A percentile compares a stretch with the other conserved stretches of the same genome.
phyloP scores from a whole-genome alignment of 306 rosid species.

The Astragalus glycyphyllos region DNA sequence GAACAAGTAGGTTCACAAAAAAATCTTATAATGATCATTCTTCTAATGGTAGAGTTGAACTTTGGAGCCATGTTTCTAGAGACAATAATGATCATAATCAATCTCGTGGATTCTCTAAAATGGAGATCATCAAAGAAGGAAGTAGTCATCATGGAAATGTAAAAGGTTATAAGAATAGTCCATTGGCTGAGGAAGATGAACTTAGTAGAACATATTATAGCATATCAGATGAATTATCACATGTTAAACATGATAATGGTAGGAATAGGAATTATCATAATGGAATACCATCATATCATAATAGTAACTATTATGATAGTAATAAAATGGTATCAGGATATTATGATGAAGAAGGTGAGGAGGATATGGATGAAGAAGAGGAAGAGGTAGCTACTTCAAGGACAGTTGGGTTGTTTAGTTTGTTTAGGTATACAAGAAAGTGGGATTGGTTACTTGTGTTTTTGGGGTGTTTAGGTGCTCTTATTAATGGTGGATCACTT shows the following conservation, averaged over 20 bases:
- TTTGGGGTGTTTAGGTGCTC: constrained; percentile 87
- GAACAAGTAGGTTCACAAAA: constrained; percentile 43
- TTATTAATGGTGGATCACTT: constrained; percentile 89
- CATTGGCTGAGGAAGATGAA: constrained; percentile 69
- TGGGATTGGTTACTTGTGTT: constrained; percentile 78
- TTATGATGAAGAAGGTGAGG: constrained; percentile 54
- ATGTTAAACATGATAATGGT: constrained; percentile 33
- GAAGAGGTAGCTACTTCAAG: constrained; percentile 56
- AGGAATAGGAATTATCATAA: neutral
- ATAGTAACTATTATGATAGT: constrained; percentile 25
- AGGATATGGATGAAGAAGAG: constrained; percentile 58
- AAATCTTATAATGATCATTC: constrained; percentile 47
- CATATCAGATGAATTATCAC: constrained; percentile 37
- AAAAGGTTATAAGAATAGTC: constrained; percentile 28
- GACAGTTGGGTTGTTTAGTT: constrained; percentile 68
- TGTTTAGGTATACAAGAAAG: constrained; percentile 84
- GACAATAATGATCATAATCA: constrained; percentile 48
- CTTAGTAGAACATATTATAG: constrained; percentile 48
- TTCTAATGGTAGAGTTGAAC: constrained; percentile 70
- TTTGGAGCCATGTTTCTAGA: constrained; percentile 68
- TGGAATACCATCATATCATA: constrained; percentile 23
- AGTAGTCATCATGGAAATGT: constrained; percentile 10
- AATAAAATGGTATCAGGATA: constrained; percentile 43
- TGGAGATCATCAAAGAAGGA: constrained; percentile 40
- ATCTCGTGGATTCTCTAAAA: constrained; percentile 38